Conservation (phyloP, 1,284 basidiomycete genomes). For the Irpex rosettiformis region DNA sequence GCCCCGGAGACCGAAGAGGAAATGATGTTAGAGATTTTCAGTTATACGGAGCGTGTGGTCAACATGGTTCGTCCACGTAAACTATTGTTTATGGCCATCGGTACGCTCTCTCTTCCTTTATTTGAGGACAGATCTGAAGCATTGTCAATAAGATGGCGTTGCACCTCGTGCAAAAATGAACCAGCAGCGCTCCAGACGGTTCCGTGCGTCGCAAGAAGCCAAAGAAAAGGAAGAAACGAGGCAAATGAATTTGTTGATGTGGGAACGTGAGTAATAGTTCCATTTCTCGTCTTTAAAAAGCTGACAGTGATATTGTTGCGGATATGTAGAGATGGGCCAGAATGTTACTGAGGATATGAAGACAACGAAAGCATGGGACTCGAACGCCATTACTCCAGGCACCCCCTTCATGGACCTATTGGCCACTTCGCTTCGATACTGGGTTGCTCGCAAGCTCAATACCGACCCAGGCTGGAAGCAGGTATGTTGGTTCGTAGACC, state of each 20-base stretch:
- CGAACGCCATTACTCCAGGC: slow-evolving; percentile 97
- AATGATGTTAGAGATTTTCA: slow-evolving; percentile 99
- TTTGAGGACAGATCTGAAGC: neutral
- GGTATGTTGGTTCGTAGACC: slow-evolving; percentile 37
- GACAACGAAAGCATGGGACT: slow-evolving; percentile 91
- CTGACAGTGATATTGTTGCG: too few species aligned
- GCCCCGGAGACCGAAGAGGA: slow-evolving; percentile 97
- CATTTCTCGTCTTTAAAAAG: neutral
- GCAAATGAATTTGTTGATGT: slow-evolving; percentile 77
- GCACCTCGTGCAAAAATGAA: slow-evolving; percentile 99
- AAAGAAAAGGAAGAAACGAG: slow-evolving; percentile 89
- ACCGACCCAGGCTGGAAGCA: slow-evolving; percentile 95
- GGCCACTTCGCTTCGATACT: slow-evolving; percentile 87
- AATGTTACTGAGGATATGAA: slow-evolving; percentile 81
- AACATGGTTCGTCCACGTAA: slow-evolving; percentile 96
- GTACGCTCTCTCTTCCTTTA: slow-evolving; percentile 36
- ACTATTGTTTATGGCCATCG: slow-evolving; percentile 97
- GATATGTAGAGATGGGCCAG: slow-evolving; percentile 82
- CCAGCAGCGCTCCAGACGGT: slow-evolving; percentile 94
- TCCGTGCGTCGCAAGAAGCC: slow-evolving; percentile 93
- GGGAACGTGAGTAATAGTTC: slow-evolving; percentile 57
- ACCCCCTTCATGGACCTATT: slow-evolving; percentile 98
- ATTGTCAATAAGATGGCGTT: slow-evolving; percentile 73
- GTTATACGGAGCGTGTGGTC: slow-evolving; percentile 95
- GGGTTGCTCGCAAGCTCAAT: slow-evolving; percentile 96